These are phyloP conservation scores for Colletotrichum kahawae DNA, from an alignment of 2,329 filamentous ascomycete species.

Conservation along the genomic window DNA sequence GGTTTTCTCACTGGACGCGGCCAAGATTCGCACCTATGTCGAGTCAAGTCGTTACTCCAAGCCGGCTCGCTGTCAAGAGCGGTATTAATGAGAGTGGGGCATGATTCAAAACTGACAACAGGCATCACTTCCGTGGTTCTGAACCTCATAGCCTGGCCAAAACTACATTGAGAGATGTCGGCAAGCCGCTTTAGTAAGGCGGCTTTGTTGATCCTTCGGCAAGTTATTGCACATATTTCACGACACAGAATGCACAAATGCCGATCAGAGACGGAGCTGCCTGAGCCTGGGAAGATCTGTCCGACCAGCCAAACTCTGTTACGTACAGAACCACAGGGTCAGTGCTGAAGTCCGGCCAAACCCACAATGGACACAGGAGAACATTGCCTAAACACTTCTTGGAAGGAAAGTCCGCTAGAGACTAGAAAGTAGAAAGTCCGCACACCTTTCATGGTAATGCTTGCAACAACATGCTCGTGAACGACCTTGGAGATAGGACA, in stretches of 20 bases:
- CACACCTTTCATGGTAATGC: not conserved
- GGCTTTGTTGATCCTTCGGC: not conserved
- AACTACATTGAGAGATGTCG: rapidly evolving
- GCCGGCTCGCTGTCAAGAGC: rapidly evolving
- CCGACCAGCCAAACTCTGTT: not conserved
- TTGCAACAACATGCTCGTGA: not conserved
- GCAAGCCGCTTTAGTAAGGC: not conserved
- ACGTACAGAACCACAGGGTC: not conserved
- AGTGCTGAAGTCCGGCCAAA: not conserved
- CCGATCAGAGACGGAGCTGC: not conserved
- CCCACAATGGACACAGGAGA: not conserved
- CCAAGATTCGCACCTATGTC: not conserved
- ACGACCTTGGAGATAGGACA: not conserved
- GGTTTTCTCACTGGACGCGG: not conserved
- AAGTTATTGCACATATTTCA: not conserved
- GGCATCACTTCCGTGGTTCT: rapidly evolving
- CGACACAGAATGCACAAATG: not conserved
- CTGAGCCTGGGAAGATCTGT: not conserved
- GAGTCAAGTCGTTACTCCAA: not conserved
- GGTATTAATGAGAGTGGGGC: not conserved
- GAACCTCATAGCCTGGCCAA: rapidly evolving
- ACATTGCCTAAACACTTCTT: not conserved
- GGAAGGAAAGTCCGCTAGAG: not conserved
- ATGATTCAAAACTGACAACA: not conserved
- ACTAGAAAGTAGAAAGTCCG: not conserved